These are phyloP conservation scores for Trebouxia sp. DNA, from an alignment of 139 green algal genomes.

Conservation along the genomic window DNA sequence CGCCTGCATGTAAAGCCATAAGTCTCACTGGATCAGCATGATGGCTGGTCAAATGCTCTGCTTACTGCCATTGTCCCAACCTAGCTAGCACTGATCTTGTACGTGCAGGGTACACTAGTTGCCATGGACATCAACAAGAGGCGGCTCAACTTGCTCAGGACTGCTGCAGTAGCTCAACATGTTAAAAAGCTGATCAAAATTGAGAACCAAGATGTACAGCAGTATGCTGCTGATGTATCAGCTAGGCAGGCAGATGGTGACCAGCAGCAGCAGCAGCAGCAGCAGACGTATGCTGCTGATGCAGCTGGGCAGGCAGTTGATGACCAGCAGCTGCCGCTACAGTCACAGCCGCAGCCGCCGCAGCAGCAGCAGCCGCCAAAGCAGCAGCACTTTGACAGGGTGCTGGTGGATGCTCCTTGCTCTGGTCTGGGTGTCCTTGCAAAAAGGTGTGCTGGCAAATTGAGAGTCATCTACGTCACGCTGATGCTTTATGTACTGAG, in stretches of 20 bases:
- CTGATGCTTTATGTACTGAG: no score
- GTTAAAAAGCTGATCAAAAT: not conserved
- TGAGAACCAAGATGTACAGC: not conserved
- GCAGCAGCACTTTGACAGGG: slow-evolving; percentile 55
- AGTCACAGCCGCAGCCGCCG: no score
- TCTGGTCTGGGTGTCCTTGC: slow-evolving; percentile 84
- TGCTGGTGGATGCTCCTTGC: slow-evolving; percentile 92
- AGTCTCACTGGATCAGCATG: no score
- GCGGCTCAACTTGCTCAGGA: slow-evolving; percentile 14
- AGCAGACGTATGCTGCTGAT: not conserved
- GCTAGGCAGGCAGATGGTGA: not conserved
- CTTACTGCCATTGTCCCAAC: no score
- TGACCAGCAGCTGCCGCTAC: not conserved
- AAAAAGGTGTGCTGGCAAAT: slow-evolving; percentile 56
- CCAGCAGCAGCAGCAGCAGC: not conserved
- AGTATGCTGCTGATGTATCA: not conserved
- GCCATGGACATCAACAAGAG: slow-evolving; percentile 35
- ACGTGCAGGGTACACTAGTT: slow-evolving; percentile 33
- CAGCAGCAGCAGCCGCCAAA: slow-evolving; percentile 1
- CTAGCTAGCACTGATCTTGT: no score
- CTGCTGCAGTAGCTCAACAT: slow-evolving; percentile 9
- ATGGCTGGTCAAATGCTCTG: no score
- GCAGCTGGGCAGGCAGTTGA: not conserved
- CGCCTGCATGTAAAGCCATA: no score
- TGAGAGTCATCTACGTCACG: no score